phyloP scores from a whole-genome alignment of 2,329 filamentous ascomycete species.

The Ciborinia camelliae region DNA sequence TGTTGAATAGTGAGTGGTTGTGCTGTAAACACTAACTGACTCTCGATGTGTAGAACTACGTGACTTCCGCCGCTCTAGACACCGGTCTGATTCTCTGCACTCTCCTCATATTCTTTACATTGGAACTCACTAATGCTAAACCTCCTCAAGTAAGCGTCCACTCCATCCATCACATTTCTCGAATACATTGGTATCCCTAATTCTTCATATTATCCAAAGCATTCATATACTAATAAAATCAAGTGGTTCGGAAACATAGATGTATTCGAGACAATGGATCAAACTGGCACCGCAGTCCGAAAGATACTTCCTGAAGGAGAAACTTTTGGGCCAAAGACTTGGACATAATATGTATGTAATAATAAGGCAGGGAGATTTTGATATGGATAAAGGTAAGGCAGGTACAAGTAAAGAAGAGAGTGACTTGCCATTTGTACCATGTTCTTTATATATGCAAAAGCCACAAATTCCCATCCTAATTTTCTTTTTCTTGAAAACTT shows the following conservation, averaged over 20 bases:
- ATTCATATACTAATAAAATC: neutral
- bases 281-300: neutral
- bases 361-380: neutral
- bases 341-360: conserved; percentile 1
- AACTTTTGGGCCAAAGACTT: conserved; percentile 27
- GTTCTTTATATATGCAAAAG: no score
- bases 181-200: neutral
- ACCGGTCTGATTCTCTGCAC: conserved; percentile 63
- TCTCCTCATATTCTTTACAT: conserved; percentile 54
- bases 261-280: conserved; percentile 6
- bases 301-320: conserved; percentile 1
- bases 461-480: neutral
- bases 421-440: neutral
- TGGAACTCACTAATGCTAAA: conserved; percentile 9
- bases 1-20: neutral
- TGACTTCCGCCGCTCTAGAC: conserved; percentile 68
- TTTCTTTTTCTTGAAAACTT: neutral
- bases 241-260: conserved; percentile 4
- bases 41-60: conserved; percentile 25
- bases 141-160: neutral
- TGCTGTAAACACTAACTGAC: neutral
- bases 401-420: neutral
- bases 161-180: neutral
- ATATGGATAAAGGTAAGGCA: neutral
- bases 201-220: neutral